A percentile compares a stretch with the other conserved stretches of the same genome.
These are phyloP conservation scores for Neofusicoccum sp. DNA, from an alignment of 2,329 filamentous ascomycete genomes.

Conservation along the genomic window DNA sequence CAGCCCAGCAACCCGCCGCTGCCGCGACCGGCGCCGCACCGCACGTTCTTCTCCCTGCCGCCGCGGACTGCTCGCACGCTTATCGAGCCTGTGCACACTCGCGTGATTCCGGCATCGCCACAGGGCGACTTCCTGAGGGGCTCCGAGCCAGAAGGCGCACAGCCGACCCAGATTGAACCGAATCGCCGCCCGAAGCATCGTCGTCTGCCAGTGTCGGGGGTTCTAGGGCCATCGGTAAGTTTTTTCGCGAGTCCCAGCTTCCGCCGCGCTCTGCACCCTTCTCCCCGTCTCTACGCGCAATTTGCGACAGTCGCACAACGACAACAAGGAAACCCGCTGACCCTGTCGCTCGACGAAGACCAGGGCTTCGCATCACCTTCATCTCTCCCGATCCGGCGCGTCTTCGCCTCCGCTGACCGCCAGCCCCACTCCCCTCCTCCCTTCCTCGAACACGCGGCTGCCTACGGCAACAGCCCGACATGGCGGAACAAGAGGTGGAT, in stretches of 20 bases:
- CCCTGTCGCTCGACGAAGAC: conserved; percentile 8
- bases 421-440: conserved; percentile 13
- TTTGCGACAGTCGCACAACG: conserved; percentile 21
- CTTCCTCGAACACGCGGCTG: conserved; percentile 17
- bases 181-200: conserved; percentile 18
- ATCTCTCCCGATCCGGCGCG: conserved; percentile 17
- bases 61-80: conserved; percentile 29
- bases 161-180: conserved; percentile 14
- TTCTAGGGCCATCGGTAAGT: conserved; percentile 18
- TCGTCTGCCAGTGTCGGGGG: conserved; percentile 21
- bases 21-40: conserved; percentile 28
- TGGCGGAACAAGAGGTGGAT: conserved; percentile 91
- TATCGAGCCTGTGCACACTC: conserved; percentile 33
- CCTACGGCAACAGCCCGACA: conserved; percentile 50
- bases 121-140: conserved; percentile 42
- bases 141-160: conserved; percentile 39
- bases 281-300: conserved; percentile 17
- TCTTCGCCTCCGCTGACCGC: conserved; percentile 19
- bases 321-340: conserved; percentile 10
- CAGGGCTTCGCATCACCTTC: conserved; percentile 22
- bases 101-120: conserved; percentile 38
- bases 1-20: conserved; percentile 12
- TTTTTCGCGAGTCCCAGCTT: conserved; percentile 10
- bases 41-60: conserved; percentile 34
- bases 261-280: conserved; percentile 18